These are phyloP conservation scores for Colletotrichum melonis DNA, from an alignment of 2,329 filamentous ascomycete species.

Conservation along the genomic window DNA sequence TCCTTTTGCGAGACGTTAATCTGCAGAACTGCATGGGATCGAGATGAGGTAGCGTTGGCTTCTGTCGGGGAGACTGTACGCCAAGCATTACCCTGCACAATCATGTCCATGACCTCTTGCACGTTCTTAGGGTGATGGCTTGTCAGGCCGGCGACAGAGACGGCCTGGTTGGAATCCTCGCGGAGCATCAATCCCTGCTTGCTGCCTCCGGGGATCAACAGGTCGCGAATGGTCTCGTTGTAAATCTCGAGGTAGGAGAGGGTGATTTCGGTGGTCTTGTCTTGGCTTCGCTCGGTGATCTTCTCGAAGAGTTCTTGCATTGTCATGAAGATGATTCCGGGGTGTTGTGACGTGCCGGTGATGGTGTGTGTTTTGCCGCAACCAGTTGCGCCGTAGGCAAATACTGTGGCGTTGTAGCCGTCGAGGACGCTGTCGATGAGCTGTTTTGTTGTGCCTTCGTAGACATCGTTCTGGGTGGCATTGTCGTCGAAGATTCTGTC, in stretches of 20 bases:
- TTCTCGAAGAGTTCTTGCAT: slow-evolving; percentile 99
- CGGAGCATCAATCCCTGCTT: slow-evolving; percentile 90
- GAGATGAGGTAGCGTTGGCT: slow-evolving; percentile 96
- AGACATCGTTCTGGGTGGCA: slow-evolving; percentile 90
- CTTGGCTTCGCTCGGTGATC: slow-evolving; percentile 85
- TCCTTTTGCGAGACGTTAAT: slow-evolving; percentile 97
- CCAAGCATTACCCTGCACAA: slow-evolving; percentile 92
- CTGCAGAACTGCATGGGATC: slow-evolving; percentile 96
- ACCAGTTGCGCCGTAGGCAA: slow-evolving; percentile 96
- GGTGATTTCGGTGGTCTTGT: slow-evolving; percentile 90
- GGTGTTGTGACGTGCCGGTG: slow-evolving; percentile 88
- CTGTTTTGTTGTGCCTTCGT: slow-evolving; percentile 89
- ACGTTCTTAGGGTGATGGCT: slow-evolving; percentile 93
- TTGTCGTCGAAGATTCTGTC: slow-evolving; percentile 98
- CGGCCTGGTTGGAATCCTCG: slow-evolving; percentile 92
- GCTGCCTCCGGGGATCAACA: slow-evolving; percentile 86
- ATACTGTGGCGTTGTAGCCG: slow-evolving; percentile 98
- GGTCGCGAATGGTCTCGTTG: slow-evolving; percentile 97
- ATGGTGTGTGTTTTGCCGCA: slow-evolving; percentile 99
- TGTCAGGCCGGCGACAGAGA: slow-evolving; percentile 90
- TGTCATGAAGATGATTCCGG: slow-evolving; percentile 97
- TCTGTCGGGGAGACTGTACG: slow-evolving; percentile 97
- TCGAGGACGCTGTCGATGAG: slow-evolving; percentile 96
- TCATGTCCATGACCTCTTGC: slow-evolving; percentile 99
- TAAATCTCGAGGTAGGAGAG: slow-evolving; percentile 98